Evolutionary conservation across 768 basidiomycete genomes (phyloP).

Genomic region (Lentinus tigrinus): DNA sequence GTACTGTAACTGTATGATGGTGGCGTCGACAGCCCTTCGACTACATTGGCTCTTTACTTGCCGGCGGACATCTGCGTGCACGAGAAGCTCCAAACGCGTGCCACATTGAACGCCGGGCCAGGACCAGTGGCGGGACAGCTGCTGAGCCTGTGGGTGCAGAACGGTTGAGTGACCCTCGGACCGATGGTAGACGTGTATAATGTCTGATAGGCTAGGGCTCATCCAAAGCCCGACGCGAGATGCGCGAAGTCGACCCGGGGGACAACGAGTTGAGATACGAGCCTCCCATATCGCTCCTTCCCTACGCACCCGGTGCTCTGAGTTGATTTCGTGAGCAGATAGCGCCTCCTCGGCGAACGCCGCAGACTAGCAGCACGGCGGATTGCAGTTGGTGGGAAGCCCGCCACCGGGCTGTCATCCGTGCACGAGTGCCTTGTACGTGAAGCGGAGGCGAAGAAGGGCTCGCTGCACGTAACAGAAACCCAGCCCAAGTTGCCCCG

Average conservation of each 20-base stretch:
- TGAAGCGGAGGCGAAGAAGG: not conserved
- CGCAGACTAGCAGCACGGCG: not conserved
- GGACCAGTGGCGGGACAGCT: not conserved
- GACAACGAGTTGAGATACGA: too few relatives aligned
- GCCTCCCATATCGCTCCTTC: too few relatives aligned
- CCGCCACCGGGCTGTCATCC: not conserved
- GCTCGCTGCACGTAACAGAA: not conserved
- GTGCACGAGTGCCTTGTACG: not conserved
- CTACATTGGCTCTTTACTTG: not conserved
- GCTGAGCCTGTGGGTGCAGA: not conserved
- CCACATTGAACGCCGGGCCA: not conserved
- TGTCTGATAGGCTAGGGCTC: too few relatives aligned
- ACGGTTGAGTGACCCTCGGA: not conserved
- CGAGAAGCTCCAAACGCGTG: not conserved
- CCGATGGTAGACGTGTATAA: too few relatives aligned
- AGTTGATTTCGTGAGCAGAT: not conserved
- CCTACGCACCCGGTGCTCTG: too few relatives aligned
- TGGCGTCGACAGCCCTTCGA: not conserved
- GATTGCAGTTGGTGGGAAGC: not conserved
- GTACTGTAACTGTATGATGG: not conserved
- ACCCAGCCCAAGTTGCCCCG: not conserved
- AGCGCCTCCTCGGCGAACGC: not conserved
- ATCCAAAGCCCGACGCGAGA: too few relatives aligned
- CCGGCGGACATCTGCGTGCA: not conserved
- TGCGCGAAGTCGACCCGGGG: too few relatives aligned